phyloP scores from a whole-genome alignment of 495 filamentous ascomycete species.

The Pyronema omphalodes region DNA sequence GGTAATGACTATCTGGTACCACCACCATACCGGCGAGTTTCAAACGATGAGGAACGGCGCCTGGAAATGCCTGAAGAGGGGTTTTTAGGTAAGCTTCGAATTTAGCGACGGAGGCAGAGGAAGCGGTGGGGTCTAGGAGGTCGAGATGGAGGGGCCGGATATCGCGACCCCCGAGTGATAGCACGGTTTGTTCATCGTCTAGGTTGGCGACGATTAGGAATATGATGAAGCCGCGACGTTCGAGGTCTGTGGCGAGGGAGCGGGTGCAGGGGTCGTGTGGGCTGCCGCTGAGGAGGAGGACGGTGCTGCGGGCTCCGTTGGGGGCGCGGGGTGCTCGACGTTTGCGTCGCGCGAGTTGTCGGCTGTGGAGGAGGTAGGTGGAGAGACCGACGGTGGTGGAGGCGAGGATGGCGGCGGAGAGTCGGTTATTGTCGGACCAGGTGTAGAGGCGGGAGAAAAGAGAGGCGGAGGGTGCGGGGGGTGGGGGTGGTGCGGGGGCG shows the following conservation, averaged over 20 bases:
- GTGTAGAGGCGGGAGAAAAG: not conserved
- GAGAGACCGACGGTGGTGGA: not conserved
- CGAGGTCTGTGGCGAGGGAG: conserved; percentile 65
- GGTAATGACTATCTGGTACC: conserved; percentile 51
- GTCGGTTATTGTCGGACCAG: not conserved
- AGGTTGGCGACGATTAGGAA: conserved; percentile 62
- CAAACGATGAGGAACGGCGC: conserved; percentile 53
- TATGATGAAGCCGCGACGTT: conserved; percentile 83
- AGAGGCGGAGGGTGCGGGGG: not conserved
- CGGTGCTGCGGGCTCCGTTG: conserved; percentile 76
- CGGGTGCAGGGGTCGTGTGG: conserved; percentile 62
- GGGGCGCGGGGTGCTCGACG: conserved; percentile 55
- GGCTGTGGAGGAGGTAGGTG: not conserved
- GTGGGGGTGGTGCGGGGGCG: not conserved
- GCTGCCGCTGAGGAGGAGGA: conserved; percentile 69
- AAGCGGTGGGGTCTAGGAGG: conserved; percentile 42
- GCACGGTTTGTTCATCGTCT: conserved; percentile 67
- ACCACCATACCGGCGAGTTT: conserved; percentile 60
- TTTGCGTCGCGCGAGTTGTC: conserved; percentile 21
- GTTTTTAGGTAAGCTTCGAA: conserved; percentile 50
- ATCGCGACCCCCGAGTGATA: conserved; percentile 51
- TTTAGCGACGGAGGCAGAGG: conserved; percentile 41
- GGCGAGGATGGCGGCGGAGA: not conserved
- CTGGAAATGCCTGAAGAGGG: conserved; percentile 51
- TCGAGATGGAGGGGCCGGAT: conserved; percentile 70